Evolutionary conservation across 2,329 filamentous ascomycete species (phyloP).

Genomic region (Diaporthe vexans): DNA sequence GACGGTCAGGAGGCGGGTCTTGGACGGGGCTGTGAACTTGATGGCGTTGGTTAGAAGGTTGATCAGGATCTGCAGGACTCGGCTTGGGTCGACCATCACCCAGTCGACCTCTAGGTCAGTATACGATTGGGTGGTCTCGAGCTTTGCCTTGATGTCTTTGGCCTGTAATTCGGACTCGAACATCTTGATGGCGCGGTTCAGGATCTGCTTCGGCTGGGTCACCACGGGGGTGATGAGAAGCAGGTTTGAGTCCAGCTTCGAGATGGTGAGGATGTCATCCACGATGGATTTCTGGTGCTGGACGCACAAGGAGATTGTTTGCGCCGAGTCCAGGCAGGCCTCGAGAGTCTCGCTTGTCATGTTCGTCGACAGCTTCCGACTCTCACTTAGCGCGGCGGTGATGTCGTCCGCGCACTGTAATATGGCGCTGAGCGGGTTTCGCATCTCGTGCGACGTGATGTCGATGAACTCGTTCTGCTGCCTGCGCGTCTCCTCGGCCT

Average conservation of each 20-base stretch:
- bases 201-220: conserved; percentile 64
- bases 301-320: conserved; percentile 69
- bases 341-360: conserved; percentile 54
- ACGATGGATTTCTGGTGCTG: conserved; percentile 69
- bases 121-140: conserved; percentile 63
- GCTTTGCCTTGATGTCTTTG: conserved; percentile 67
- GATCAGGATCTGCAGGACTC: conserved; percentile 71
- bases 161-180: conserved; percentile 69
- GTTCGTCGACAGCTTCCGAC: conserved; percentile 45
- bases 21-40: conserved; percentile 64
- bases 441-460: conserved; percentile 65
- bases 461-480: conserved; percentile 71
- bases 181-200: conserved; percentile 69
- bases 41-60: conserved; percentile 74
- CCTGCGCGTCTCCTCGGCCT: conserved; percentile 55
- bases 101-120: conserved; percentile 64
- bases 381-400: conserved; percentile 44
- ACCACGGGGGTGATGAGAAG: conserved; percentile 69
- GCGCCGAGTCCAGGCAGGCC: conserved; percentile 66
- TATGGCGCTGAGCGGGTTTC: conserved; percentile 68
- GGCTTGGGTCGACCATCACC: conserved; percentile 69
- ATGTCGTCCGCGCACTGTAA: conserved; percentile 71
- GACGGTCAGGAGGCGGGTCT: conserved; percentile 60
- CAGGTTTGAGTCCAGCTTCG: conserved; percentile 68
- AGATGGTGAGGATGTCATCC: conserved; percentile 62